Evolutionary conservation across 2,329 filamentous ascomycete species (phyloP), one percentile per base, ranked within the genome.

Genomic region (Botrytis tulipae): DNA sequence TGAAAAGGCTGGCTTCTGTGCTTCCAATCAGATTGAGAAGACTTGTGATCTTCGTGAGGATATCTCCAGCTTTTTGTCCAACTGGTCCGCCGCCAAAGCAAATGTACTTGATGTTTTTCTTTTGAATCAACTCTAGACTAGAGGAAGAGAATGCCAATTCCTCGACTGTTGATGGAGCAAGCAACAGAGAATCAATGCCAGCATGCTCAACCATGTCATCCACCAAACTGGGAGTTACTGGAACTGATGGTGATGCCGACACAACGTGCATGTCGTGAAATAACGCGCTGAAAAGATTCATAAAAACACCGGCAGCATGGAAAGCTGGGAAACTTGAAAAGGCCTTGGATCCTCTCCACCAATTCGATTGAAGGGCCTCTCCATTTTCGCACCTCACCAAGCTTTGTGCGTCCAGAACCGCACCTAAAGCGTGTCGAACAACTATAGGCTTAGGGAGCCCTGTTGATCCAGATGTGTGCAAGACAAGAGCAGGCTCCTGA

Each of bases 391-490:
- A 46, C 25, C 60, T 48, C 10, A 68, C 4, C 29, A 69, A 44
- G 16, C 32, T 40, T 25, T 72, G 51, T 29, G 63, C 63, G 2
- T 72, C 71, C 5, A 72, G 2, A 3, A 60, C 42, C 8, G 62
- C 71, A 46, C 16, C 29, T 35, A 68, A 67, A 72, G 62, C 63
- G 35, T 72, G 51, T 44, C 63, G 40, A 14, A 73, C 61, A 37
- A 70, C 54, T n/a, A 76, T 71, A 46, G 74, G 72, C 51, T 75
- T 77, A 46, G 75, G 76, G 9, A 73, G 40, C n/a, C 74, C 75
- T 20, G 74, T 75, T 32, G 74, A 75, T 25, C 74, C 75, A 20
- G 75, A 76, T 59, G 75, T 74, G 62, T 76, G 75, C 20, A 74
- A n/a, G 57, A 74, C 37, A 25, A 76, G 44, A 48, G 70, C 16